Base-by-base conservation (phyloP, 306 rosid genomes). In the Coriaria nepalensis region DNA sequence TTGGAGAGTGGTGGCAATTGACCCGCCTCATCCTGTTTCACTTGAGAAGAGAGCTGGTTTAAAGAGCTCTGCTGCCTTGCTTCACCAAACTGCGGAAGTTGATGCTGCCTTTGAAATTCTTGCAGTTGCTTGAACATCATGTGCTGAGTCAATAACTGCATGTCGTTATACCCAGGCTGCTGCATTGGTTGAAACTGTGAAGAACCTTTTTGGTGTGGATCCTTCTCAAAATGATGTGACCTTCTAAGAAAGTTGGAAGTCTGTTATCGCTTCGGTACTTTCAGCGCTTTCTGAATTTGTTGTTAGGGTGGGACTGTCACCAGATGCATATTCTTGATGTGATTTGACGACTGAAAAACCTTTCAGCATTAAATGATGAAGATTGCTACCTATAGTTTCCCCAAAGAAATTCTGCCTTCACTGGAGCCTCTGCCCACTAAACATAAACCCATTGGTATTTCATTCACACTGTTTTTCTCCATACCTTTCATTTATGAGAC, bases 211-310 rank as follows among this genome's bases (percentile, higher is more conserved):
- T 61, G 59, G 57, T 60, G 77, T 63, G 63, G 81, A 29, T 45
- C 73, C 62, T 71, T 33, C 43, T 41, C 62, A 56, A 70, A 56
- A 35, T 74, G 73, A 53, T 70, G 77, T 42, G 69, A 61, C 32
- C 69, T 70, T 60, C 72, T 72, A 46, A 60, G 42, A 43, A 63
- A 67, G 69, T 68, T 68, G 38, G 38, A 63, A 63, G 59, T 75
- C 81, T n/a, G 65, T 67, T 36, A 77, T 70, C 44, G 67, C 68
- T 63, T 75, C 81, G 4, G 81, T 75, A 32, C 71, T 53, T 57
- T 75, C 81, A 9, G 81, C 71, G 61, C 72, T 71, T 66, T 75
- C 81, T 35, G 81, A 75, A 71, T 75, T 75, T 49, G 81, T 45
- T 60, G 81, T 75, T 63, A 71, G 47, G 57, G 81, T 75, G 59